A percentile compares a stretch with the other conserved stretches of the same genome.
These are phyloP conservation scores for Chaetoceros tenuissimus DNA, from an alignment of 108 stramenopile species.

Conservation along the genomic window DNA sequence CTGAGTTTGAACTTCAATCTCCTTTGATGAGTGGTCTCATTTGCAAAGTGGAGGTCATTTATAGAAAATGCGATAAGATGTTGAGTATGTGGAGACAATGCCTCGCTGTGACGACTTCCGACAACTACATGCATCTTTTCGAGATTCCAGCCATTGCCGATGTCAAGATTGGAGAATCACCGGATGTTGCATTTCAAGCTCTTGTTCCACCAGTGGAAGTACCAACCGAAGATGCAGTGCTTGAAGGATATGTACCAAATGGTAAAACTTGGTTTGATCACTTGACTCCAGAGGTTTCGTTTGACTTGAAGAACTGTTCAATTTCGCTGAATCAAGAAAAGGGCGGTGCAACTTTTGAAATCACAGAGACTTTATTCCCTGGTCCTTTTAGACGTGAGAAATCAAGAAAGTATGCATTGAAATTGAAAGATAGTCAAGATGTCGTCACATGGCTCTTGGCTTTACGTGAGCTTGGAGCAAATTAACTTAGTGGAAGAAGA, in stretches of 20 bases:
- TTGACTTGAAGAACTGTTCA: slow-evolving; percentile 47
- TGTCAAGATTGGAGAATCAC: slow-evolving; percentile 41
- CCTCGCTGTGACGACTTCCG: slow-evolving; percentile 61
- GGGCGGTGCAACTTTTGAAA: slow-evolving; percentile 41
- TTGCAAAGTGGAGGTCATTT: slow-evolving; percentile 60
- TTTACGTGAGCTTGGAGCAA: neutral
- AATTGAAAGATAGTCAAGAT: neutral
- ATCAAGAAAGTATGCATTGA: neutral
- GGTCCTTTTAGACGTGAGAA: too few species aligned
- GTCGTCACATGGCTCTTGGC: neutral
- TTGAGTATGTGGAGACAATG: slow-evolving; percentile 51
- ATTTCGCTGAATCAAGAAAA: slow-evolving; percentile 28
- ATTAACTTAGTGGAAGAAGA: too few species aligned
- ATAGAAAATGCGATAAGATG: slow-evolving; percentile 41
- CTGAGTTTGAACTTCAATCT: slow-evolving; percentile 43
- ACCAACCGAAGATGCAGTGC: slow-evolving; percentile 26
- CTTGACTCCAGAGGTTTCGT: slow-evolving; percentile 54
- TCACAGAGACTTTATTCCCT: slow-evolving; percentile 37
- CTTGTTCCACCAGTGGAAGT: slow-evolving; percentile 53
- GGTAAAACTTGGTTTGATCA: slow-evolving; percentile 57
- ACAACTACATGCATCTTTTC: slow-evolving; percentile 70
- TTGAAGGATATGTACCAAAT: slow-evolving; percentile 27
- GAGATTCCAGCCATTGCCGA: slow-evolving; percentile 44
- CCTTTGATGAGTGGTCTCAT: slow-evolving; percentile 61
- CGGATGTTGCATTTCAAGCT: slow-evolving; percentile 69